A percentile compares a stretch with the other conserved stretches of the same genome.
Conservation (phyloP, 2,329 filamentous ascomycete genomes). For the Daldinia eschscholtzii region DNA sequence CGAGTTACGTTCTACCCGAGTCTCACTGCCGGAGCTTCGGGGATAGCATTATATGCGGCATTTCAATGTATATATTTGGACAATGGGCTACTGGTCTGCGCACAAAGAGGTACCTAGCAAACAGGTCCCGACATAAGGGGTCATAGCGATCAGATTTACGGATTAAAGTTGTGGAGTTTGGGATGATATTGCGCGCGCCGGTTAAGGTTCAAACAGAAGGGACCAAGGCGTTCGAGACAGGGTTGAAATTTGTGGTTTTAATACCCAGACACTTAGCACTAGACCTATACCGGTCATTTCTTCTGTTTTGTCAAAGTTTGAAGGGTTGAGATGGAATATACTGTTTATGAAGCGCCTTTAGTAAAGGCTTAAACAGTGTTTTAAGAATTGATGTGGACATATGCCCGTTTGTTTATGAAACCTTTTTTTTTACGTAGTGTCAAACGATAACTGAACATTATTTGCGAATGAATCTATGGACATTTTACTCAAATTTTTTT, state of each 20-base stretch:
- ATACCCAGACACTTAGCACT: constrained; percentile 39
- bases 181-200: constrained; percentile 38
- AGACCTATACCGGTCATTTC: constrained; percentile 34
- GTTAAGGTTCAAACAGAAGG: constrained; percentile 29
- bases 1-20: constrained; percentile 17
- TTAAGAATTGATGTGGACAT: constrained; percentile 28
- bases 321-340: constrained; percentile 13
- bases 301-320: constrained; percentile 35
- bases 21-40: constrained; percentile 29
- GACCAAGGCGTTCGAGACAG: constrained; percentile 43
- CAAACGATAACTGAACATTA: constrained; percentile 24
- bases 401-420: constrained; percentile 25
- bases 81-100: constrained; percentile 39
- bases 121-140: constrained; percentile 23
- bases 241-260: constrained; percentile 40
- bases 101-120: constrained; percentile 29
- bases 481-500: constrained; percentile 6
- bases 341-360: constrained; percentile 31
- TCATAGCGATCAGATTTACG: constrained; percentile 36
- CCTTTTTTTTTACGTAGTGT: constrained; percentile 28
- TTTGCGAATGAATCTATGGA: constrained; percentile 22
- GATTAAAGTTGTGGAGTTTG: constrained; percentile 37
- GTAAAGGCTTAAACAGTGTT: constrained; percentile 18
- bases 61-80: constrained; percentile 54
- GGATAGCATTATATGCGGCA: constrained; percentile 40